phyloP scores from a whole-genome alignment of 208 protist species.

The Trichomonas gallinae region DNA sequence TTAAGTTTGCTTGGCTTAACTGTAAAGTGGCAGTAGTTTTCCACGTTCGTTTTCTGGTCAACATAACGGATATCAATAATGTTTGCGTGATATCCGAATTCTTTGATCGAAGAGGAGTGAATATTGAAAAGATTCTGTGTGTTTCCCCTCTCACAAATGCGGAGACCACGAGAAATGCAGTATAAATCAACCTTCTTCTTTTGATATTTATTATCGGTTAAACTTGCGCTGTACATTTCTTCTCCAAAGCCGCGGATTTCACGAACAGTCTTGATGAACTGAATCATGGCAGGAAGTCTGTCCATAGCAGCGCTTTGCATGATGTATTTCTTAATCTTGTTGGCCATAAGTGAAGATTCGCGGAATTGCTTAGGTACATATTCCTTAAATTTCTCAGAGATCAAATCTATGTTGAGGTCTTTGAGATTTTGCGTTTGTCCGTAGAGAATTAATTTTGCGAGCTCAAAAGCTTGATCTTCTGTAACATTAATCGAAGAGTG shows the following conservation, averaged over 20 bases:
- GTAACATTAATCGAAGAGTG: background rate
- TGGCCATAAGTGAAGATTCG: background rate
- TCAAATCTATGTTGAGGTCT: background rate
- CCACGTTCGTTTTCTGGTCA: background rate
- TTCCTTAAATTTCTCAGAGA: background rate
- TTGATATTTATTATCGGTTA: background rate
- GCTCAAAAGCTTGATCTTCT: background rate
- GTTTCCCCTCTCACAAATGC: background rate
- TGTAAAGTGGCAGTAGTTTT: background rate
- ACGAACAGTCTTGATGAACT: background rate
- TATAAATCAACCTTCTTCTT: background rate
- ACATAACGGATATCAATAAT: background rate
- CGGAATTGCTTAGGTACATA: background rate
- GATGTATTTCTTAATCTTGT: background rate
- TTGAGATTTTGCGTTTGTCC: background rate
- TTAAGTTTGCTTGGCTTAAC: background rate
- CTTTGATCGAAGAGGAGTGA: background rate
- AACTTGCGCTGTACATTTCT: background rate
- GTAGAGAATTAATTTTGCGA: background rate
- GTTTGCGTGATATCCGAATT: background rate
- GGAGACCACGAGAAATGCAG: background rate
- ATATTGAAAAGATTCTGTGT: background rate
- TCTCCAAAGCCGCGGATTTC: background rate
- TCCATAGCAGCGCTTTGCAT: background rate
- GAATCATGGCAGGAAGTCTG: background rate